phyloP scores from a whole-genome alignment of 2,329 filamentous ascomycete species.

The Talaromyces sp. region DNA sequence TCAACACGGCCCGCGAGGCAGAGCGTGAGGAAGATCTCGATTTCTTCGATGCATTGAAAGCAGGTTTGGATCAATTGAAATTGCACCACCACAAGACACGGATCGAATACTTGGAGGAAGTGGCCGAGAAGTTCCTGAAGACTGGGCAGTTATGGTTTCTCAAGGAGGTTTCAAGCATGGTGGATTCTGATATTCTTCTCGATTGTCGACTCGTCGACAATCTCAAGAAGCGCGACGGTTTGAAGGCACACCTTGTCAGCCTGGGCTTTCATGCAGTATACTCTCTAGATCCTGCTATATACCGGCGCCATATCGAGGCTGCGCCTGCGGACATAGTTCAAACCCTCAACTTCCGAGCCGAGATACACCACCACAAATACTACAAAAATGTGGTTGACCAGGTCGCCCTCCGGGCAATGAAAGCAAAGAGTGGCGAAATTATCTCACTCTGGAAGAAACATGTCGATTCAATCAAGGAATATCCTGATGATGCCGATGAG shows the following conservation, averaged over 20 bases:
- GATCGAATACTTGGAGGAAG: not conserved
- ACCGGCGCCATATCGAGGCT: not conserved
- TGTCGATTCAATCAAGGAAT: not conserved
- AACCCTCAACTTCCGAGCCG: not conserved
- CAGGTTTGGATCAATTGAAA: not conserved
- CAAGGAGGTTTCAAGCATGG: not conserved
- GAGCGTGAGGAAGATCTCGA: not conserved
- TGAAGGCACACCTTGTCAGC: not conserved
- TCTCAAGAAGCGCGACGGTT: not conserved
- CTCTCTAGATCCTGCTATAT: not conserved
- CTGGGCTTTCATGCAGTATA: not conserved
- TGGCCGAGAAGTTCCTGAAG: not conserved
- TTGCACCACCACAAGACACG: not conserved
- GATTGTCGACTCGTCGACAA: not conserved
- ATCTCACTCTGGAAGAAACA: not conserved
- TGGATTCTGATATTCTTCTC: not conserved
- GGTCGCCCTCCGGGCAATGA: not conserved
- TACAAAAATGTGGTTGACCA: not conserved
- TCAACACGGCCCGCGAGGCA: too few species aligned
- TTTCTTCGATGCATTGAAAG: not conserved
- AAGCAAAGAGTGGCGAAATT: not conserved
- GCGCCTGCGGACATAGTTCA: not conserved
- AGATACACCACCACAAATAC: not conserved
- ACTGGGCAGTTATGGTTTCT: not conserved
- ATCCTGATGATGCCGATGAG: not conserved